Evolutionary conservation across 148 eudicot genomes (phyloP).

Genomic region (Linanthus parryae): DNA sequence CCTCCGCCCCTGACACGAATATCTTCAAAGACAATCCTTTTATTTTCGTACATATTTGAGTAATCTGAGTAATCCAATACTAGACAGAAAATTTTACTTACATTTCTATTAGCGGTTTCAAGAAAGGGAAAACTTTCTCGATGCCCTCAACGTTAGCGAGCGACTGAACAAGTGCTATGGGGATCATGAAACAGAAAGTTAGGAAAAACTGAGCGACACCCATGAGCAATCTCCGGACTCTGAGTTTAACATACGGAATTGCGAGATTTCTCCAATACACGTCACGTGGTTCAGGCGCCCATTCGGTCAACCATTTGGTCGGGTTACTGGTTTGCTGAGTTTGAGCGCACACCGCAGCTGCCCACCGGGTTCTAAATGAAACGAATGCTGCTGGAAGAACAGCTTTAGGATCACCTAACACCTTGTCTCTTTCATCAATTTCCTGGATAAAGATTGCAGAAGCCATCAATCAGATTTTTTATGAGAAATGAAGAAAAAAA

Average conservation of each 20-base stretch:
- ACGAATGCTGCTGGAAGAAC: slow-evolving; percentile 9
- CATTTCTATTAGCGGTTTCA: slow-evolving; percentile 6
- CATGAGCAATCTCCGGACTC: slow-evolving; percentile 4
- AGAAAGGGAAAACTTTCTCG: slow-evolving; percentile 11
- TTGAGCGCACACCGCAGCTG: slow-evolving; percentile 13
- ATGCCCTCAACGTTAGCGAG: slow-evolving; percentile 10
- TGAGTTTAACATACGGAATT: slow-evolving; percentile 6
- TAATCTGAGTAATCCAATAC: too few relatives aligned
- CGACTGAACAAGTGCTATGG: slow-evolving; percentile 11
- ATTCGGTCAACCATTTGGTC: slow-evolving; percentile 10
- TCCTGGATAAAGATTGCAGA: slow-evolving; percentile 28
- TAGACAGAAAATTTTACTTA: too few relatives aligned
- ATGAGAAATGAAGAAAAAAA: background rate
- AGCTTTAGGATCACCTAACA: slow-evolving; percentile 8
- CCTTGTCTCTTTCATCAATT: slow-evolving; percentile 9
- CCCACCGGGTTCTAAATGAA: slow-evolving; percentile 9
- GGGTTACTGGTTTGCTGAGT: slow-evolving; percentile 10
- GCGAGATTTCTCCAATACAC: slow-evolving; percentile 12
- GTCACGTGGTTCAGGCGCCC: slow-evolving; percentile 11
- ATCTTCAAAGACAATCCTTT: too few relatives aligned
- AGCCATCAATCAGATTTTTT: background rate
- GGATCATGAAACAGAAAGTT: slow-evolving; percentile 10
- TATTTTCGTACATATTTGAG: background rate
- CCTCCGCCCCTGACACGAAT: too few relatives aligned
- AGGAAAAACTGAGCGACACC: slow-evolving; percentile 3